Base-by-base conservation (phyloP, 1,284 basidiomycete species). In the Serendipita sp. region DNA sequence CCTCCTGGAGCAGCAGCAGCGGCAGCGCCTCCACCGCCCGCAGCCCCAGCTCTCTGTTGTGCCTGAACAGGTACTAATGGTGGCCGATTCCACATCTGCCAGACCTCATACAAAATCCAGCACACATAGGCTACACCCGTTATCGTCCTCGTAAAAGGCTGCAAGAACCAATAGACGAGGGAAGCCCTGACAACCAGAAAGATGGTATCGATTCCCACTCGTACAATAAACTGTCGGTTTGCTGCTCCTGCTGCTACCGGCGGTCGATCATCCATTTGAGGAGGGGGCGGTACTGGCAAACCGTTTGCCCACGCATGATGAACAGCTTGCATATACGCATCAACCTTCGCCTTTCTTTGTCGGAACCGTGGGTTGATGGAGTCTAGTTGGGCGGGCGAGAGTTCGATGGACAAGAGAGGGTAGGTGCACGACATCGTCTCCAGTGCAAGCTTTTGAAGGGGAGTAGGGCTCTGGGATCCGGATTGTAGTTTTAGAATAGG, bases 271-370 rank as follows among this genome's bases (percentile, higher is more conserved):
- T 58, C 53, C 15, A 30, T n/a, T n/a, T 30, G 26, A 35, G 53
- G 26, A 30, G 53, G 53, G 22, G 53, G 22, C 22, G 53, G 53
- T 26, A 58, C 53, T 29, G 53, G 53, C 8, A 58, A 34, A 32
- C 32, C 32, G 53, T 58, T 58, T 32, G 53, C 53, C 53, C 53
- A 58, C 4, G 53, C 53, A 30, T 58, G 53, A 58, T 58, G n/a
- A n/a, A 58, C 53, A 8, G 53, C 53, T 34, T 58, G 53, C 53
- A 58, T 26, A 58, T 58, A 58, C n/a, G 53, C 53, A 34, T 58
- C 53, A 22, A 58, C 10, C 32, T 58, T 58, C 10, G 53, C 53
- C 32, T 58, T 58, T 58, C 53, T 10, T 30, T 26, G 15, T n/a
- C 53, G n/a, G 26, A 26, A n/a, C 32, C 53, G 53, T 32, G 53